Evolutionary conservation across 2,329 filamentous ascomycete species (phyloP).

Genomic region (Macroventuria anomochaeta): DNA sequence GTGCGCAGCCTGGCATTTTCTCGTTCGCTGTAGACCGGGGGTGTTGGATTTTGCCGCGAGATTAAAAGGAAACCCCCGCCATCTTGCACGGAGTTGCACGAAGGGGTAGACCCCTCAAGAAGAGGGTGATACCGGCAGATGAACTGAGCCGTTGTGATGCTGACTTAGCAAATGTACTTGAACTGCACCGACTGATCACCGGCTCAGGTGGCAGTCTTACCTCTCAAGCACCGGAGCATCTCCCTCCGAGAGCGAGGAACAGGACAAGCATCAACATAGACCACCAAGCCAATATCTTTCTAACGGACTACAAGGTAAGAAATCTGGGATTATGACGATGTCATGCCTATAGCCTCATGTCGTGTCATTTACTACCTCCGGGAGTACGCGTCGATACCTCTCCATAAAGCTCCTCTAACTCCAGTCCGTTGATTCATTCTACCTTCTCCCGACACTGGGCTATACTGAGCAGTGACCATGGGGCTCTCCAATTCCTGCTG

Average conservation of each 20-base stretch:
- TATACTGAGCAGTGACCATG: conserved; percentile 13
- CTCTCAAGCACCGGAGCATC: conserved; percentile 2
- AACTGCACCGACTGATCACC: background rate
- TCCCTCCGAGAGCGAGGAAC: conserved; percentile 2
- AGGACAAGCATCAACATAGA: background rate
- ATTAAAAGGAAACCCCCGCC: conserved; percentile 32
- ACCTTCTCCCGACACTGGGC: background rate
- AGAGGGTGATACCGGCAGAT: conserved; percentile 42
- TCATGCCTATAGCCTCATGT: background rate
- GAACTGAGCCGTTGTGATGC: conserved; percentile 18
- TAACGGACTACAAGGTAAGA: background rate
- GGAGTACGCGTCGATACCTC: background rate
- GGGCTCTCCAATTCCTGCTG: conserved; percentile 11
- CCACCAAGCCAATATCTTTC: background rate
- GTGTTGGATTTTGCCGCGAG: conserved; percentile 29
- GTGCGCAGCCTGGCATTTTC: background rate
- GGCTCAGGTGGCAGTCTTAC: conserved; percentile 1
- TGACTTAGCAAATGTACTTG: conserved; percentile 17
- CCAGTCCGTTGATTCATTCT: background rate
- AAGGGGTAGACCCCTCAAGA: conserved; percentile 27
- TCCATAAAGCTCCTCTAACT: background rate
- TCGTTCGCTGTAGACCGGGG: background rate
- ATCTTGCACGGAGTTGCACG: conserved; percentile 27
- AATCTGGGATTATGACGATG: background rate
- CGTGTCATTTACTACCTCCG: no score